phyloP scores from a whole-genome alignment of 164 flowering plant genomes.

The Annona cherimola region DNA sequence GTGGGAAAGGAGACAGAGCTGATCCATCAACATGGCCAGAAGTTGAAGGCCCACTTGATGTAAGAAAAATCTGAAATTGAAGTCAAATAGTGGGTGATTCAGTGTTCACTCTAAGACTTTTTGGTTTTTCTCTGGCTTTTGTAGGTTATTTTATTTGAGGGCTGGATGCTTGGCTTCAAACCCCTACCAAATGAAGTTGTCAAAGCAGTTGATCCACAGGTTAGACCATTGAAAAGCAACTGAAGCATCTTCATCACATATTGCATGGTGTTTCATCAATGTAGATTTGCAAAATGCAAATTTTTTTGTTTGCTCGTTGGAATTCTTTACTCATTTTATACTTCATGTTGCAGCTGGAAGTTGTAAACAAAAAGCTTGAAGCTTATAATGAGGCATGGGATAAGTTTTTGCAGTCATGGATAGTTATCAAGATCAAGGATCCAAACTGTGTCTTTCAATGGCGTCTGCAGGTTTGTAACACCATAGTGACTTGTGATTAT shows the following conservation, averaged over 20 bases:
- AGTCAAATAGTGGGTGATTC: background rate
- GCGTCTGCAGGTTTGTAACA: constrained; percentile 78
- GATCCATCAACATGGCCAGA: constrained; percentile 94
- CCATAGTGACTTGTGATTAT: background rate
- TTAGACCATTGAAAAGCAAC: constrained; percentile 12
- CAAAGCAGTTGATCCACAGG: constrained; percentile 62
- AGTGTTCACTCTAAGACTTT: background rate
- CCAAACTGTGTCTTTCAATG: constrained; percentile 84
- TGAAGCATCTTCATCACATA: too few species aligned
- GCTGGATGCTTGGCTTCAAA: constrained; percentile 99
- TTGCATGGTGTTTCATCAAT: too few species aligned
- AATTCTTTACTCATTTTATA: background rate
- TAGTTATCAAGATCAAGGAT: constrained; percentile 82
- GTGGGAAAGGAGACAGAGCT: constrained; percentile 86
- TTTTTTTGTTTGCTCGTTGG: background rate
- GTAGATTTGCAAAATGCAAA: background rate
- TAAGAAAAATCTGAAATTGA: constrained; percentile 20
- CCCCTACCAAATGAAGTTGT: constrained; percentile 70
- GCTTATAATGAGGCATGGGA: constrained; percentile 96
- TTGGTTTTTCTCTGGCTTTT: constrained; percentile 3
- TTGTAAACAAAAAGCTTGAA: constrained; percentile 68
- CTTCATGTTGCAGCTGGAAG: constrained; percentile 53
- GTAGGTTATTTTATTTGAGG: constrained; percentile 83
- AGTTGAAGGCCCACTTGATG: constrained; percentile 85
- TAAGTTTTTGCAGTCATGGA: constrained; percentile 78